Evolutionary conservation across 257 asterid species (phyloP), one percentile per base, ranked within the genome.

Genomic region (Leptodermis oblonga): DNA sequence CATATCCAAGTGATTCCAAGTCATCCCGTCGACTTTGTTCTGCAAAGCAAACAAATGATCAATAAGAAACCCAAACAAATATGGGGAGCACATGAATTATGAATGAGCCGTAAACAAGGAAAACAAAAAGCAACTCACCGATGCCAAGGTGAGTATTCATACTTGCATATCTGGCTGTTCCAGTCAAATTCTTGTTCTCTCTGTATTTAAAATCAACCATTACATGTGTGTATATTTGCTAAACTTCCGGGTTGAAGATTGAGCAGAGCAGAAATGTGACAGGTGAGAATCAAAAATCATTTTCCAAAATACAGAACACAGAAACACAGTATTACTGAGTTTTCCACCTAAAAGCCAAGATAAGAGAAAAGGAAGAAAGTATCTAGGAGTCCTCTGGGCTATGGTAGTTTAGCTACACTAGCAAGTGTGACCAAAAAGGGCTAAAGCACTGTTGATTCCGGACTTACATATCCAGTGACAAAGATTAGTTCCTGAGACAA

Each of bases 11-110:
- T 52, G 98, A 90, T 81, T 92, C 98, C 76, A 92, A 82, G 80
- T 92, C 97, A 86, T 92, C 98, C 85, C 97, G 81, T 58, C 97
- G 88, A 76, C 98, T 92, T 86, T 92, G 98, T 80, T 92, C 98
- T 91, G 67, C 52, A 65, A 60, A 75, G 71, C 73, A 43, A 78
- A 53, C 60, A 74, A 76, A 56, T 63, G 71, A 67, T 52, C n/a
- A n/a, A n/a, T 67, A 81, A 73, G 77, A 77, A 14, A 72, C 67
- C 64, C 52, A 62, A 62, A 45, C 12, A 31, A 68, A 31, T 15
- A 22, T 48, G 8, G 8, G 70, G 43, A 36, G 20, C 55, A 28
- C 22, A 59, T 52, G 23, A 60, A 31, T 73, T 63, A 77, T 66
- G 48, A 54, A 54, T 71, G 28, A 20, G 54, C 74, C 26, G 65